Base-by-base conservation (phyloP, 352 stramenopile genomes). In the Pythium folliculosum region DNA sequence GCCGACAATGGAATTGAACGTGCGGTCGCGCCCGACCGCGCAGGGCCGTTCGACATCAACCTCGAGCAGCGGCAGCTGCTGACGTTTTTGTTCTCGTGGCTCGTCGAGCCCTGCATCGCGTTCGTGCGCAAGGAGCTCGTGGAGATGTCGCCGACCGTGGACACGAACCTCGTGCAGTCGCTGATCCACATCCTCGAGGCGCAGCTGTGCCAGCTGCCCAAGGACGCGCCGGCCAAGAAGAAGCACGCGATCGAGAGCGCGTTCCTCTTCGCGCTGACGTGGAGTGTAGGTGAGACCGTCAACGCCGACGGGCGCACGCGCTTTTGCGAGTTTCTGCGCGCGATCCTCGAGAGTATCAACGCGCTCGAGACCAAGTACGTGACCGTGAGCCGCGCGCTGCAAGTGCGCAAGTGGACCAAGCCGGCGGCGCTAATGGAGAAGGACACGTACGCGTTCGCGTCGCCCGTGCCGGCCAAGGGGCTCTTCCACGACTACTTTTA, bases 241-340 rank as follows among this genome's bases (percentile, higher is more conserved):
- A 86, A 86, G 47, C 65, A 73, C 16, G 62, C 48, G 5, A 76
- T 97, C 21, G 90, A 97, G 38, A 84, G 77, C 19, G 73, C 86
- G 4, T 98, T 98, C 55, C 65, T 98, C 23, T 98, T 98, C 63
- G 84, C 84, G 5, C 71, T 98, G 8, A 89, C 91, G n/a, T 98
- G 95, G 95, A 92, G 82, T 2, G 75, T 98, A 14, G 91, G 92
- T 9, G 89, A 88, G 44, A 96, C 77, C 21, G 78, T 90, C 8
- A 91, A 92, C 61, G 54, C 84, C 0, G 85, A 93, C 43, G 86
- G 90, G 3, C 70, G 86, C 17, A 73, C 51, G 7, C 73, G 75
- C 1, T 96, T 97, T 69, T 90, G 85, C 65, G 85, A 92, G 54
- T 98, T 97, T 57, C 48, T 96, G 0, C 78, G 88, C 5, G 73